Conservation (phyloP, 805 yeast species). For the Pichia occidentalis region DNA sequence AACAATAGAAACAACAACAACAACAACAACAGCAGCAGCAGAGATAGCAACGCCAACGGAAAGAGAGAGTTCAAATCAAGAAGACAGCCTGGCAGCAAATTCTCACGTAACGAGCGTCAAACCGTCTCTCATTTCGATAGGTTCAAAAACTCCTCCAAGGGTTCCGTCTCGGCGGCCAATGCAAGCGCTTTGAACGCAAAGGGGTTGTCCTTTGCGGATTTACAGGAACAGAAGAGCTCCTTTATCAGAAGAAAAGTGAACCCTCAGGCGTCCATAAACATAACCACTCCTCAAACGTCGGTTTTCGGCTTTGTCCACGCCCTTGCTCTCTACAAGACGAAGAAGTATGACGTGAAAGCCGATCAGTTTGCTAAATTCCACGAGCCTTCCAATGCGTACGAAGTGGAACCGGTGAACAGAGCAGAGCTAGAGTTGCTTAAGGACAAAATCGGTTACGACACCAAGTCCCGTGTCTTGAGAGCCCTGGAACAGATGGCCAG, state of each 20-base stretch:
- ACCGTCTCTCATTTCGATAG: slow-evolving; percentile 16
- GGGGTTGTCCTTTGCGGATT: slow-evolving; percentile 13
- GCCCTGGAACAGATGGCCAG: slow-evolving; percentile 23
- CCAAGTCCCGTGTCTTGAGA: slow-evolving; percentile 25
- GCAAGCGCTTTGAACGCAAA: slow-evolving; percentile 8
- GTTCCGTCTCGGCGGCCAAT: too few relatives aligned
- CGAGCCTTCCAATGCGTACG: background rate
- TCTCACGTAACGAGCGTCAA: slow-evolving; percentile 3
- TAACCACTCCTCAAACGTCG: slow-evolving; percentile 1
- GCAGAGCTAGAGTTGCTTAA: slow-evolving; percentile 23
- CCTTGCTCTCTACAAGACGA: slow-evolving; percentile 7
- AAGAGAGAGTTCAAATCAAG: too few relatives aligned
- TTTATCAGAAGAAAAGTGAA: slow-evolving; percentile 14
- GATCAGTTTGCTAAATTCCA: slow-evolving; percentile 6
- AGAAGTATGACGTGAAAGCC: slow-evolving; percentile 1
- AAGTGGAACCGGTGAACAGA: slow-evolving; percentile 3
- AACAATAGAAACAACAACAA: slow-evolving; percentile 3
- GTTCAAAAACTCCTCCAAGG: slow-evolving; percentile 12
- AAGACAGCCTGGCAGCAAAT: background rate
- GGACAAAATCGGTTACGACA: slow-evolving; percentile 23
- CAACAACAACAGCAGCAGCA: background rate
- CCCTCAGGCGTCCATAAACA: background rate
- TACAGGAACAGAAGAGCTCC: slow-evolving; percentile 9
- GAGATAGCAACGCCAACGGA: background rate
- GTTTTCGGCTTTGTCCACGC: slow-evolving; percentile 8